Percentiles rank a stretch among this genome's conserved stretches.
phyloP scores from a whole-genome alignment of 257 asterid species.

The Solanum sitiens region DNA sequence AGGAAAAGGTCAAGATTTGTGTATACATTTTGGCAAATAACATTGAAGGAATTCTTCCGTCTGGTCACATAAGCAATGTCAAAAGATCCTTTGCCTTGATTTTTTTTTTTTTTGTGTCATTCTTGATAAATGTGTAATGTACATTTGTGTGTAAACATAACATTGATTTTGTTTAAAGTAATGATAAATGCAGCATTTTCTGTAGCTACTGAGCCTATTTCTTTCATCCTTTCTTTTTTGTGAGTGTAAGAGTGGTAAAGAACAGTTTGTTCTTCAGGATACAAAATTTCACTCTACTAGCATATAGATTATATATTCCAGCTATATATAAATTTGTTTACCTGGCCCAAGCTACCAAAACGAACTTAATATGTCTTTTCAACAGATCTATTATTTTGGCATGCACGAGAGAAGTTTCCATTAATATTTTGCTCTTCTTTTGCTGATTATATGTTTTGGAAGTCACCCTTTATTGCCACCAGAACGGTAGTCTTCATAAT shows the following conservation, averaged over 20 bases:
- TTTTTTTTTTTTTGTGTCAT: not conserved
- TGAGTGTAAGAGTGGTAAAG: not conserved
- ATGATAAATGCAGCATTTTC: conserved; percentile 20
- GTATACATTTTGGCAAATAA: conserved; percentile 6
- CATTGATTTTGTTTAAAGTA: conserved; percentile 22
- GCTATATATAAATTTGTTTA: not conserved
- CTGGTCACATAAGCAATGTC: not conserved
- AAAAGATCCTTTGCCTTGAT: not conserved
- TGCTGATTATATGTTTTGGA: not conserved
- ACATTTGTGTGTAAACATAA: conserved; percentile 31
- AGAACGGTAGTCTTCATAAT: not conserved
- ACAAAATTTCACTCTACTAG: not conserved
- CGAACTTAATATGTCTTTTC: not conserved
- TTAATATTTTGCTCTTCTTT: not conserved
- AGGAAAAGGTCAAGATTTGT: not conserved
- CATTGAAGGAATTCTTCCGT: not conserved
- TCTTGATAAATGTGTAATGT: conserved; percentile 8
- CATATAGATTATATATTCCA: not conserved
- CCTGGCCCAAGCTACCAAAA: not conserved
- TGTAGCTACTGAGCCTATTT: conserved; percentile 4
- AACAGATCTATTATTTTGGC: not conserved
- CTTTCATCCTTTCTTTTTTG: not conserved
- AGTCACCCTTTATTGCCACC: not conserved
- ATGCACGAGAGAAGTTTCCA: not conserved
- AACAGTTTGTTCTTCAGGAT: not conserved